phyloP scores from a whole-genome alignment of 768 basidiomycete species.

The Suillus luteus region DNA sequence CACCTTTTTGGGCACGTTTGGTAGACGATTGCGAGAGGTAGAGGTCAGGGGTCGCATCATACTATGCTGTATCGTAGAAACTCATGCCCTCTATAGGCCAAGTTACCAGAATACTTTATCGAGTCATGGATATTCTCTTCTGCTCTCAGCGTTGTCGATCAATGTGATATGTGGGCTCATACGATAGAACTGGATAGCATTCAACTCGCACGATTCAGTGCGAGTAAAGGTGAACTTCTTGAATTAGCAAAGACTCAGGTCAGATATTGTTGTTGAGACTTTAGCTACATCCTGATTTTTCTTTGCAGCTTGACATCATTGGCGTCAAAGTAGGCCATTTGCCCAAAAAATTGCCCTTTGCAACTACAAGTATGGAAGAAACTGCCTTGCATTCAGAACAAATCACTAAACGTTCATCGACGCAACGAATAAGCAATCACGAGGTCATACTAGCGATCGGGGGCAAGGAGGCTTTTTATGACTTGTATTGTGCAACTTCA shows the following conservation, averaged over 20 bases:
- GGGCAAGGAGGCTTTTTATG: conserved; percentile 67
- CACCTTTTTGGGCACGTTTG: conserved; percentile 77
- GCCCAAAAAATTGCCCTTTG: conserved; percentile 73
- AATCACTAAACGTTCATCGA: conserved; percentile 25
- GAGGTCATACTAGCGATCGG: conserved; percentile 62
- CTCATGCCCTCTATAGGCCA: conserved; percentile 39
- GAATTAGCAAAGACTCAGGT: conserved; percentile 91
- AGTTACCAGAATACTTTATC: conserved; percentile 70
- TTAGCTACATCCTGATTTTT: conserved; percentile 11
- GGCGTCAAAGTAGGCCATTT: conserved; percentile 76
- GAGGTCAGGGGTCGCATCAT: conserved; percentile 50
- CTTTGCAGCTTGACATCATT: conserved; percentile 74
- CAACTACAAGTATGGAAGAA: conserved; percentile 41
- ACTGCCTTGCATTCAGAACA: conserved; percentile 19
- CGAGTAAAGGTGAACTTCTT: conserved; percentile 84
- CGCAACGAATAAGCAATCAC: conserved; percentile 50
- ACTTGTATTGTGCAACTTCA: conserved; percentile 71
- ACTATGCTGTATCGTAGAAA: conserved; percentile 10
- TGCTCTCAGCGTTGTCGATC: conserved; percentile 78
- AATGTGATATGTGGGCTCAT: conserved; percentile 74
- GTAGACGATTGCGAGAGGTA: conserved; percentile 70
- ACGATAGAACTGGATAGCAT: conserved; percentile 46
- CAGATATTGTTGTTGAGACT: conserved; percentile 16
- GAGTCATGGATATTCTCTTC: conserved; percentile 96
- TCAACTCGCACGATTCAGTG: conserved; percentile 55